phyloP scores from a whole-genome alignment of 1,284 basidiomycete genomes.

The Cystobasidium sp. region DNA sequence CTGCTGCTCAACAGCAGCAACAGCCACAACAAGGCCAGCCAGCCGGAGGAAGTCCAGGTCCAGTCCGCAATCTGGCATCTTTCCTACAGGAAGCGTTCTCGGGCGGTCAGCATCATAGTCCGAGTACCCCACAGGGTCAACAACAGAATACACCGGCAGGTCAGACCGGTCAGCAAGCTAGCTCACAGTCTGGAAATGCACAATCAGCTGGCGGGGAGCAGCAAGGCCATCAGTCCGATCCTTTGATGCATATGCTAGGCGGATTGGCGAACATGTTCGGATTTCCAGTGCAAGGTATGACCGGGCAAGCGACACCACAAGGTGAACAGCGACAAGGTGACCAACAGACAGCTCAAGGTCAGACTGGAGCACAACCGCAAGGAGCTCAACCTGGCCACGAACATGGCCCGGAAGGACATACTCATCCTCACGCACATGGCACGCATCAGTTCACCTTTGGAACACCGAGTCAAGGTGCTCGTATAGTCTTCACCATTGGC shows the following conservation, averaged over 20 bases:
- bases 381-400: neutral
- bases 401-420: neutral
- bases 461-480: conserved; percentile 6
- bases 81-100: conserved; percentile 40
- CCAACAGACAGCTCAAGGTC: neutral
- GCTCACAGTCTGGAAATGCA: neutral
- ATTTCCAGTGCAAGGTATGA: conserved; percentile 5
- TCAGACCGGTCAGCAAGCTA: neutral
- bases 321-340: conserved; percentile 1
- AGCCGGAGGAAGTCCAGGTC: neutral
- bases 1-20: neutral
- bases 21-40: neutral
- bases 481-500: conserved; percentile 28
- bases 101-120: neutral
- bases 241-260: conserved; percentile 30
- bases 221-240: conserved; percentile 12
- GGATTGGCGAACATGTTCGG: conserved; percentile 30
- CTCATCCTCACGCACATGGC: neutral
- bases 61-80: conserved; percentile 33
- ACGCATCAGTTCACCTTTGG: conserved; percentile 22
- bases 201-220: conserved; percentile 8
- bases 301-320: neutral
- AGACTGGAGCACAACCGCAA: neutral
- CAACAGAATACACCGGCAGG: neutral
- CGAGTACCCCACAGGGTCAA: neutral